Evolutionary conservation across 768 basidiomycete genomes (phyloP).

Genomic region (Suillus brevipes): DNA sequence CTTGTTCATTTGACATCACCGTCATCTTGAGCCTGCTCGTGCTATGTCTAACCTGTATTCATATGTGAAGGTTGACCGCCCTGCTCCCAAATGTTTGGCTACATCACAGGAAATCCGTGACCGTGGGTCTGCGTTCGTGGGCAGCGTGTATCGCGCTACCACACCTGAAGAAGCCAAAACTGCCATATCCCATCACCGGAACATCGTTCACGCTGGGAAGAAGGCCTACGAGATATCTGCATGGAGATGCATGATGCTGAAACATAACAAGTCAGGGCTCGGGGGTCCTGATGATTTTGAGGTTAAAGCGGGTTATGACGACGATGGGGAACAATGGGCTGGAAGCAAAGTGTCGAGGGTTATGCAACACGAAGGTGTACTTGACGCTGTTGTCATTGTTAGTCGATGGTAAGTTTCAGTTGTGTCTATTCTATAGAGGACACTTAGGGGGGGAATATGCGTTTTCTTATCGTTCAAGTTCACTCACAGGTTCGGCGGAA

Average conservation of each 20-base stretch:
- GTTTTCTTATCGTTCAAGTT: background rate
- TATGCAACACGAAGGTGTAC: slow-evolving; percentile 66
- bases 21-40: background rate
- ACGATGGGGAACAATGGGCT: slow-evolving; percentile 79
- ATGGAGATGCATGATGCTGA: slow-evolving; percentile 77
- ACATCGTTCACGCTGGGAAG: slow-evolving; percentile 56
- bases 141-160: slow-evolving; percentile 56
- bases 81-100: slow-evolving; percentile 45
- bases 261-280: slow-evolving; percentile 62
- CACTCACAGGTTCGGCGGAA: slow-evolving; percentile 72
- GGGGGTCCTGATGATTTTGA: slow-evolving; percentile 77
- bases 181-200: slow-evolving; percentile 51
- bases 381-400: slow-evolving; percentile 80
- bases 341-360: slow-evolving; percentile 61
- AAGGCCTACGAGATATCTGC: slow-evolving; percentile 76
- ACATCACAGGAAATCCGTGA: slow-evolving; percentile 78
- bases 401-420: slow-evolving; percentile 62
- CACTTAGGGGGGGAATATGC: background rate
- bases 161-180: slow-evolving; percentile 51
- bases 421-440: too few species aligned
- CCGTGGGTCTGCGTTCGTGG: slow-evolving; percentile 72
- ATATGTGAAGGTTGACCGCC: slow-evolving; percentile 45
- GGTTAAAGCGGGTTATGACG: slow-evolving; percentile 58
- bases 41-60: slow-evolving; percentile 47
- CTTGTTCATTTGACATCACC: slow-evolving; percentile 2